A percentile compares a stretch with the other conserved stretches of the same genome.
Conservation (phyloP, 1,284 basidiomycete genomes). For the Microbotryum intermedium region DNA sequence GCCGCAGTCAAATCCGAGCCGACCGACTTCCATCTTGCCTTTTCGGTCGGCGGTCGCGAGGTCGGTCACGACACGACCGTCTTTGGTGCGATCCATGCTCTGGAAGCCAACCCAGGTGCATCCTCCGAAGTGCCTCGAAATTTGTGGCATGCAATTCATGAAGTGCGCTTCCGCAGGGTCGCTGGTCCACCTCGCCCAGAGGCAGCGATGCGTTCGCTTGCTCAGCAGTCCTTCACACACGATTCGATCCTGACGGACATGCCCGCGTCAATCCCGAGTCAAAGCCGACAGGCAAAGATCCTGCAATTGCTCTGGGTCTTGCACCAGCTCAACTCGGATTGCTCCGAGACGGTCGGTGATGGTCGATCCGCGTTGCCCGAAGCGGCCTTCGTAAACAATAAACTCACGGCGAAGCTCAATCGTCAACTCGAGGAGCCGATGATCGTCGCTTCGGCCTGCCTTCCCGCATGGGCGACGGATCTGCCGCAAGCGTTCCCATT, state of each 20-base stretch:
- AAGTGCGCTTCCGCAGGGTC: slow-evolving; percentile 87
- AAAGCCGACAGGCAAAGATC: slow-evolving; percentile 80
- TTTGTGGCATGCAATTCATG: slow-evolving; percentile 83
- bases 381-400: slow-evolving; percentile 90
- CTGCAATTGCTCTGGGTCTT: slow-evolving; percentile 80
- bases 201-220: slow-evolving; percentile 9
- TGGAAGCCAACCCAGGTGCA: not conserved
- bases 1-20: slow-evolving; percentile 85
- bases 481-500: slow-evolving; percentile 92
- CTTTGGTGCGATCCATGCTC: slow-evolving; percentile 77
- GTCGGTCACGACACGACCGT: slow-evolving; percentile 82
- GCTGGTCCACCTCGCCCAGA: slow-evolving; percentile 59
- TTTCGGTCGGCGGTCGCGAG: slow-evolving; percentile 77
- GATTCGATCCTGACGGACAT: slow-evolving; percentile 36
- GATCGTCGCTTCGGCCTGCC: slow-evolving; percentile 93
- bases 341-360: slow-evolving; percentile 10
- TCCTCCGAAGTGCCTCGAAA: slow-evolving; percentile 40
- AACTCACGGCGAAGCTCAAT: slow-evolving; percentile 94
- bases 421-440: slow-evolving; percentile 96
- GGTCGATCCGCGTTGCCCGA: slow-evolving; percentile 45
- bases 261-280: slow-evolving; percentile 67
- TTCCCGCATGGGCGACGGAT: slow-evolving; percentile 93
- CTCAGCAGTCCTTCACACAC: slow-evolving; percentile 33
- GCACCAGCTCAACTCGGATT: slow-evolving; percentile 63
- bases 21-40: slow-evolving; percentile 92